Percentiles rank a stretch among this genome's conserved stretches.
phyloP scores from a whole-genome alignment of 202 grass and related monocot species.

The Digitaria exilis region DNA sequence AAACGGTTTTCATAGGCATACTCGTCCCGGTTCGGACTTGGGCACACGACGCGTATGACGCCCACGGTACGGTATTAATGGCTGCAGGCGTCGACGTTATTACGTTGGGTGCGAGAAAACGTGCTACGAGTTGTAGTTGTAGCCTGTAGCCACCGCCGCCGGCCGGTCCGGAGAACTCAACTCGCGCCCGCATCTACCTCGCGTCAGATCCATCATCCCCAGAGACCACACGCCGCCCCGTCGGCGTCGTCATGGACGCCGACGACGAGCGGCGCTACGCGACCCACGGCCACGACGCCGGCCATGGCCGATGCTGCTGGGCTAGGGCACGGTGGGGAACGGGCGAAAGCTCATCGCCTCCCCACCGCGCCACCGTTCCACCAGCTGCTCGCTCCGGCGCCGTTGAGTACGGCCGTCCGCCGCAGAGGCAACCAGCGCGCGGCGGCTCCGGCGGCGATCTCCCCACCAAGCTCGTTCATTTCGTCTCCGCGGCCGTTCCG shows the following conservation, averaged over 20 bases:
- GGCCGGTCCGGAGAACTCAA: not conserved
- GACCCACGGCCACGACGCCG: not conserved
- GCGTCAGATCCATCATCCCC: not conserved
- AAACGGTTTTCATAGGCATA: not conserved
- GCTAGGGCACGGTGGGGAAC: not conserved
- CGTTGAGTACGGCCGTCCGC: not conserved
- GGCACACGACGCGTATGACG: not conserved
- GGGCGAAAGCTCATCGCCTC: not conserved
- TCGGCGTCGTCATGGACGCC: not conserved
- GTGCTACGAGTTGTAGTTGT: not conserved
- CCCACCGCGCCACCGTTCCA: not conserved
- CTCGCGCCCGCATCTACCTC: not conserved
- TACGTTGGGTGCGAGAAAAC: not conserved
- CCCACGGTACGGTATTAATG: not conserved
- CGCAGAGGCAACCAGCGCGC: slow-evolving; percentile 18
- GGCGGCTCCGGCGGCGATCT: slow-evolving; percentile 33
- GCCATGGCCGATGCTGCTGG: not conserved
- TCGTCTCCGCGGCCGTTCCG: slow-evolving; percentile 33
- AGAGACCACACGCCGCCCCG: not conserved
- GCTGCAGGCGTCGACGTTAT: not conserved
- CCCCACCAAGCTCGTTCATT: slow-evolving; percentile 41
- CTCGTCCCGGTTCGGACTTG: not conserved
- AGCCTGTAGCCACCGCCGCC: not conserved
- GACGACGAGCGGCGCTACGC: not conserved
- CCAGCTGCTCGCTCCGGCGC: slow-evolving; percentile 6